These are phyloP conservation scores for Fusarium sororula DNA, from an alignment of 2,329 filamentous ascomycete genomes.

Conservation along the genomic window DNA sequence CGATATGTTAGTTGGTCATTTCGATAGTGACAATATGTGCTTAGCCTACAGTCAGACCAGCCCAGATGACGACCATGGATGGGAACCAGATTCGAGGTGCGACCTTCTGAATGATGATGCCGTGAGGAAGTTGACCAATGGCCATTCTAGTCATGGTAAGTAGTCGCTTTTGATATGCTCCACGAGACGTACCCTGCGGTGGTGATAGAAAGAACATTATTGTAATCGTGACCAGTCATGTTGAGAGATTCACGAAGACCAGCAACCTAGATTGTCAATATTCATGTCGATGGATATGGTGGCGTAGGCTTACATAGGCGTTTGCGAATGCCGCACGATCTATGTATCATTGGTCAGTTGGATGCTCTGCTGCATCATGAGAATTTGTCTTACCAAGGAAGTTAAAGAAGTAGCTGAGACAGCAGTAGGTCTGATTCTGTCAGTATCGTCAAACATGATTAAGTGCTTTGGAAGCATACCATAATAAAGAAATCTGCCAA, in stretches of 20 bases:
- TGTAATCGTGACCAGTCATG: constrained; percentile 53
- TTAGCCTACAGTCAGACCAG: constrained; percentile 60
- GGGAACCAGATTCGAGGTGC: constrained; percentile 68
- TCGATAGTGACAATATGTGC: fast-evolving
- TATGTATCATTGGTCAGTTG: background rate
- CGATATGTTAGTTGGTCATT: fast-evolving
- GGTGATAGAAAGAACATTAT: constrained; percentile 39
- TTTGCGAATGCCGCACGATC: constrained; percentile 46
- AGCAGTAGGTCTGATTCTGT: constrained; percentile 44
- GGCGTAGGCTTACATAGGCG: constrained; percentile 47
- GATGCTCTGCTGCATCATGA: fast-evolving
- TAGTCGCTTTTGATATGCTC: fast-evolving
- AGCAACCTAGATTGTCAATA: constrained; percentile 42
- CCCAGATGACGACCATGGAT: constrained; percentile 68
- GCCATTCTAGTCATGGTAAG: constrained; percentile 41
- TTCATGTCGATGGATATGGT: too few species aligned
- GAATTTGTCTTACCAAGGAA: constrained; percentile 46
- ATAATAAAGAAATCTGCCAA: constrained; percentile 46
- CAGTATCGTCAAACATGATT: fast-evolving
- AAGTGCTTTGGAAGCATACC: background rate
- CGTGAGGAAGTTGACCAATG: constrained; percentile 66
- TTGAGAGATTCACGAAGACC: constrained; percentile 55
- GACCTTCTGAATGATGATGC: constrained; percentile 67
- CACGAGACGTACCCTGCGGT: constrained; percentile 38
- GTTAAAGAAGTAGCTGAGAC: constrained; percentile 49